Base-by-base conservation (phyloP, 805 yeast species). In the Lipomyces sp. region DNA sequence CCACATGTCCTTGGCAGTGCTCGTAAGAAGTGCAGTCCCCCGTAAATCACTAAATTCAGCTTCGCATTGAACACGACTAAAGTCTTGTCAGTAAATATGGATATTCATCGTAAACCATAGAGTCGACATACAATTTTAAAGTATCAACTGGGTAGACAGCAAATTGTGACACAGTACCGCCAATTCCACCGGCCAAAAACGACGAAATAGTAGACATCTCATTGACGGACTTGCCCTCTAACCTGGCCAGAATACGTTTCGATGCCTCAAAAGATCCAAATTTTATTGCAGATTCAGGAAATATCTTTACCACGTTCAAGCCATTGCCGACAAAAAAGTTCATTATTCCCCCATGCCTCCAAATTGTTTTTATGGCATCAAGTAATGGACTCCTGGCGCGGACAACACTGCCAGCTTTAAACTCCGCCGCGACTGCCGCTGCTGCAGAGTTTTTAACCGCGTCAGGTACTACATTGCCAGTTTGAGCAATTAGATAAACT, bases 241-340 rank as follows among this genome's bases (percentile, higher is more conserved):
- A 76, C 29, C 61, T 34, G 8, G 96, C 88, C 74, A 95, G 80
- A 35, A 88, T 74, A 64, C 90, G 82, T 74, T 95, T 95, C 0
- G 93, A 88, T 4, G 92, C 84, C 77, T 94, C 99, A 77, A 95
- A 94, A 3, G 97, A 87, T 2, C 99, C 98, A 78, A 95, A 94
- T 76, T 95, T 95, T 86, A 94, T 94, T 1, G 98, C 98, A 48
- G 96, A 89, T 77, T 94, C 99, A 0, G 99, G 99, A 75, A 95
- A 91, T 29, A 94, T 97, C 76, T 94, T 94, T 63, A 93, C 73
- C n/a, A 90, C 91, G 76, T 95, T 95, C 57, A 94, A 81, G 0
- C 70, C 70, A 32, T 67, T 67, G n/a, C 70, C 99, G 15, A 93
- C 97, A 77, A 95, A 95, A 75, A 95, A 95, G 0, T 95, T 88